Conservation (phyloP, 306 rosid species). For the Vigna unguiculata region DNA sequence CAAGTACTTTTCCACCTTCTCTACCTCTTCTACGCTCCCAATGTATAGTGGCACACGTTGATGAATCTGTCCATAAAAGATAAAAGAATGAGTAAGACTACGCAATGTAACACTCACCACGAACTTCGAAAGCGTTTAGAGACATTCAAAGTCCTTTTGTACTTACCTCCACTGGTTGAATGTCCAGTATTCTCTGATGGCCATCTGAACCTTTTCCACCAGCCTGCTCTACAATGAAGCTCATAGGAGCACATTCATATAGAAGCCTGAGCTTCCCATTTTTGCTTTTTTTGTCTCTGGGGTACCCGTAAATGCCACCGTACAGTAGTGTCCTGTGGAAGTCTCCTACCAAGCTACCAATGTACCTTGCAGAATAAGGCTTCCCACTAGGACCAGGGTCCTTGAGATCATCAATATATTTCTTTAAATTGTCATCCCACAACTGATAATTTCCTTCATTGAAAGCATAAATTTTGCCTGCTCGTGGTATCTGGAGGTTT, state of each 20-base stretch:
- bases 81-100: neutral
- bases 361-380: conserved; percentile 95
- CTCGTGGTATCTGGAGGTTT: conserved; percentile 75
- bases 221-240: conserved; percentile 95
- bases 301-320: conserved; percentile 98
- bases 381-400: conserved; percentile 95
- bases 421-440: conserved; percentile 94
- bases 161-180: conserved; percentile 81
- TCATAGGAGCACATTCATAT: conserved; percentile 99
- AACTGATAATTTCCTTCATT: conserved; percentile 96
- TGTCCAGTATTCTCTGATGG: conserved; percentile 83
- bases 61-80: conserved; percentile 70
- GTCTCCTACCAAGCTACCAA: conserved; percentile 96
- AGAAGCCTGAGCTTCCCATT: conserved; percentile 95
- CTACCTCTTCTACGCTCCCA: conserved; percentile 91
- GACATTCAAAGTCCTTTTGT: neutral
- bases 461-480: conserved; percentile 92
- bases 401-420: conserved; percentile 88
- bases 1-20: conserved; percentile 86
- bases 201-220: conserved; percentile 99
- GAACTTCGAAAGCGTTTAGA: neutral
- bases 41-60: conserved; percentile 95
- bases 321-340: conserved; percentile 88
- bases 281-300: conserved; percentile 93
- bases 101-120: conserved; percentile 12